Conservation (phyloP, 345 rosid species). For the Hibiscus mutabilis region DNA sequence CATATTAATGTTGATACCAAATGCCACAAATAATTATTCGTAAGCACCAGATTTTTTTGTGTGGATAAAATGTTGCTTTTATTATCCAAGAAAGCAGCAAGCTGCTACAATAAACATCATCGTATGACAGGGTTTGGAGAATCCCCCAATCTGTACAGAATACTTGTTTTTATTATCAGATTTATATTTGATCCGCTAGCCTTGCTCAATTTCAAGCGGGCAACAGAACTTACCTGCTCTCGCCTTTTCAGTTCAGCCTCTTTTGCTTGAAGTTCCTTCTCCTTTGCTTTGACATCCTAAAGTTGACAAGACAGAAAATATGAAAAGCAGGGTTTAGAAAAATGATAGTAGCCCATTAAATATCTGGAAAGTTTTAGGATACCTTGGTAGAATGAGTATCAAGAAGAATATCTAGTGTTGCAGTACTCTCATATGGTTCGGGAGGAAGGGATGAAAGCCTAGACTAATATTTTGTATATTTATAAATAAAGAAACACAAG, state of each 20-base stretch:
- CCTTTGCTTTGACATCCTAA: slow-evolving; percentile 79
- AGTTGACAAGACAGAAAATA: slow-evolving; percentile 10
- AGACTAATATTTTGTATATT: slow-evolving; percentile 41
- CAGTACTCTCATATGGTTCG: slow-evolving; percentile 85
- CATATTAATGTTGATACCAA: not conserved
- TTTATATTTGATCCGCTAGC: not conserved
- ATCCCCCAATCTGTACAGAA: no score
- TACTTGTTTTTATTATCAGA: not conserved
- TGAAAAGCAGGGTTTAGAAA: not conserved
- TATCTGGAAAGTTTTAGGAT: slow-evolving; percentile 11
- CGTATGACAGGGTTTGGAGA: no score
- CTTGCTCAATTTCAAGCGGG: not conserved
- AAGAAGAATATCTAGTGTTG: slow-evolving; percentile 81
- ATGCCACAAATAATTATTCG: not conserved
- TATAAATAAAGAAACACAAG: slow-evolving; percentile 11
- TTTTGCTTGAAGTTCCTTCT: slow-evolving; percentile 88
- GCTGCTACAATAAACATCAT: no score
- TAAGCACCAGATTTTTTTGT: not conserved
- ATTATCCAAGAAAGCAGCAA: no score
- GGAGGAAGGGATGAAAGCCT: slow-evolving; percentile 89
- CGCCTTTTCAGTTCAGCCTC: slow-evolving; percentile 80
- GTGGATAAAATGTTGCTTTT: no score
- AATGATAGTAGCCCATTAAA: slow-evolving; percentile 4
- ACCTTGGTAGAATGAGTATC: slow-evolving; percentile 53
- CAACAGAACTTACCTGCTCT: slow-evolving; percentile 60